Percentiles rank a stretch among this genome's conserved stretches.
Conservation (phyloP, 1,284 basidiomycete species). For the Phylloporus sp. region DNA sequence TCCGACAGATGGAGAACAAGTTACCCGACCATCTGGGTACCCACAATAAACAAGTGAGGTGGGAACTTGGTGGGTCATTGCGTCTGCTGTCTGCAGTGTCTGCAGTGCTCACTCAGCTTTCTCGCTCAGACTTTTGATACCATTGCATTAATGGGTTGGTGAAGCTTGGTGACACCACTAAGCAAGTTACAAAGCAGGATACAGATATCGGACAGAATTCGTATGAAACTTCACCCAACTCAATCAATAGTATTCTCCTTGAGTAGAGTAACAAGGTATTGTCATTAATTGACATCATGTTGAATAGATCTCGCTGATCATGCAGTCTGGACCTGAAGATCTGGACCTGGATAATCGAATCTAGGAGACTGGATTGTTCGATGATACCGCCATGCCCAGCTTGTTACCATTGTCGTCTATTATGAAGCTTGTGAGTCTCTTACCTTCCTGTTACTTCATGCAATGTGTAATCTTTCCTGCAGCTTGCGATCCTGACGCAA, state of each 20-base stretch:
- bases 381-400: conserved; percentile 22
- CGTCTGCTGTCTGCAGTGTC: not conserved
- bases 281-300: no score
- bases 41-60: no score
- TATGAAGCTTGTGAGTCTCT: conserved; percentile 27
- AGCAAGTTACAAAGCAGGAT: no score
- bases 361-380: conserved; percentile 35
- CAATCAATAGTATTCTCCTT: no score
- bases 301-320: no score
- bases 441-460: not conserved
- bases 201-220: no score
- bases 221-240: no score
- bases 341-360: conserved; percentile 6
- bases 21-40: no score
- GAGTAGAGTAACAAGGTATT: no score
- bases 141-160: not conserved
- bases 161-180: not conserved
- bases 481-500: conserved; percentile 12
- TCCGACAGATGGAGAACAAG: no score
- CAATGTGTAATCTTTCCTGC: not conserved
- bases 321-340: conserved; percentile 10
- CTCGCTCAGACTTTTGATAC: not conserved
- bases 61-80: no score
- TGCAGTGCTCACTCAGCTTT: not conserved
- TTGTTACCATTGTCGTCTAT: conserved; percentile 32